Percentiles rank a stretch among this genome's conserved stretches.
phyloP scores from a whole-genome alignment of 306 rosid species.

The Clitoria ternatea region DNA sequence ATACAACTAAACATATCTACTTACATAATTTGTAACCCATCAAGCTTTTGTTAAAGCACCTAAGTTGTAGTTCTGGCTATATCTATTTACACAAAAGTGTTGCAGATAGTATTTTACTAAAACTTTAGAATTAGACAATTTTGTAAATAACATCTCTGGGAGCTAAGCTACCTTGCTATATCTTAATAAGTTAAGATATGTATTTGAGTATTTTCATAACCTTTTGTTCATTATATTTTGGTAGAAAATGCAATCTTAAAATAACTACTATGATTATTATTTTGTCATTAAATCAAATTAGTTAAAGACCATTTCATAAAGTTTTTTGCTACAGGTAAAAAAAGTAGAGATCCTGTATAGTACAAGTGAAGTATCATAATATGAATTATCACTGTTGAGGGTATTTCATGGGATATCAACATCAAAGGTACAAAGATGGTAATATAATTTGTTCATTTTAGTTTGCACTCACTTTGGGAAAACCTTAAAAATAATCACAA shows the following conservation, averaged over 20 bases:
- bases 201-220: no score
- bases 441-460: conserved; percentile 4
- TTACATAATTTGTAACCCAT: background rate
- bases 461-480: conserved; percentile 14
- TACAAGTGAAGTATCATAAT: background rate
- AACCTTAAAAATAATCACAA: conserved; percentile 2
- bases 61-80: background rate
- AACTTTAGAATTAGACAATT: background rate
- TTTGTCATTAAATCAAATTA: background rate
- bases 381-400: background rate
- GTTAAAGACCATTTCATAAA: background rate
- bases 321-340: background rate
- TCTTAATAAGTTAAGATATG: background rate
- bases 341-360: background rate
- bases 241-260: background rate
- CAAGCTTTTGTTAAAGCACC: background rate
- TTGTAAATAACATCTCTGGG: background rate
- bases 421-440: conserved; percentile 9
- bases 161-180: background rate
- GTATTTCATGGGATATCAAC: conserved; percentile 20
- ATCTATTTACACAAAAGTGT: background rate
- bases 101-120: background rate
- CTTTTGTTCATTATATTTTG: background rate
- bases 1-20: background rate
- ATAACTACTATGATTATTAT: background rate